These are phyloP conservation scores for Sphaceloma murrayae DNA, from an alignment of 2,329 filamentous ascomycete species.

Conservation along the genomic window DNA sequence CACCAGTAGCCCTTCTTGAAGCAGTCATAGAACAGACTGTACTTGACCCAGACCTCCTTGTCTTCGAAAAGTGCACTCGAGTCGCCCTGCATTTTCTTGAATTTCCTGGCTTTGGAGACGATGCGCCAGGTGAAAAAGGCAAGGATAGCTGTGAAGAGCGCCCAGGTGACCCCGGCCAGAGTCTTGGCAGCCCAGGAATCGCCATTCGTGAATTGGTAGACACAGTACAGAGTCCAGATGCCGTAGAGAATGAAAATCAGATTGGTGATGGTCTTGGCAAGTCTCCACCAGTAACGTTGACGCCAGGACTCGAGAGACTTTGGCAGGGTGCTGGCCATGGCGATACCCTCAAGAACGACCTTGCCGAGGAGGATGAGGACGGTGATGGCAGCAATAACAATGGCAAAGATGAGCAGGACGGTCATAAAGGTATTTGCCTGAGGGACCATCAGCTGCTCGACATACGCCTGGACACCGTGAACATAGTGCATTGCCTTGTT, in stretches of 20 bases:
- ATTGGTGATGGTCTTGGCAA: conserved; percentile 80
- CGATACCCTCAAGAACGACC: conserved; percentile 82
- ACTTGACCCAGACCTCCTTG: conserved; percentile 86
- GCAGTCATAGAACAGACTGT: conserved; percentile 93
- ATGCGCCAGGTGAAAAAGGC: conserved; percentile 78
- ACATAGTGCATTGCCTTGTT: conserved; percentile 48
- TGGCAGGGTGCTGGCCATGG: conserved; percentile 80
- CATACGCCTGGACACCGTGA: conserved; percentile 69
- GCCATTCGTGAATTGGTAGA: conserved; percentile 88
- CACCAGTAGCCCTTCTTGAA: conserved; percentile 96
- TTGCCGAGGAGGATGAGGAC: conserved; percentile 84
- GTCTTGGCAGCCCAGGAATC: conserved; percentile 89
- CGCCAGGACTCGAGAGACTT: conserved; percentile 72
- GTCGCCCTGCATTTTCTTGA: conserved; percentile 68
- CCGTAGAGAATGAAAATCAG: conserved; percentile 88
- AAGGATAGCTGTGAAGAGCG: conserved; percentile 70
- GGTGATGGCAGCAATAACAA: conserved; percentile 72
- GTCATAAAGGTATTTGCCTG: conserved; percentile 94
- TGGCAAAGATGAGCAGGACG: conserved; percentile 76
- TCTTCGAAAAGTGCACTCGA: conserved; percentile 68
- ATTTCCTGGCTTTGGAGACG: conserved; percentile 61
- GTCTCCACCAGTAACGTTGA: conserved; percentile 90
- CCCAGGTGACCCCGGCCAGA: conserved; percentile 73
- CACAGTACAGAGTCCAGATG: conserved; percentile 88
- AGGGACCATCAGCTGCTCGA: conserved; percentile 76